Base-by-base conservation (phyloP, 495 filamentous ascomycete genomes). In the Hypoxylon fragiforme region DNA sequence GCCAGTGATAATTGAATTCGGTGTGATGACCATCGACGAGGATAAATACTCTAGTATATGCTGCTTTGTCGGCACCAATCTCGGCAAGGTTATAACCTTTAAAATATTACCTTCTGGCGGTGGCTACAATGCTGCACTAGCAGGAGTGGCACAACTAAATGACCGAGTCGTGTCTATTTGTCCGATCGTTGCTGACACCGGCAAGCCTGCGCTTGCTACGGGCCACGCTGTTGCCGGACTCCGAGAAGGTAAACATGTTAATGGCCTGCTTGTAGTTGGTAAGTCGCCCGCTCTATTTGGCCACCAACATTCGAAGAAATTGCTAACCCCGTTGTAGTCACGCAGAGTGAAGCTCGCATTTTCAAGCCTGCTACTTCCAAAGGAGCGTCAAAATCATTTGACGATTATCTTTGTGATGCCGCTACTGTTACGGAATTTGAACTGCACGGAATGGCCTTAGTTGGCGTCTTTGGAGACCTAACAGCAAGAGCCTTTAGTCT, bases 1-100 rank as follows among this genome's bases (percentile, higher is more conserved):
- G 84, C 83, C 84, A 21, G 89, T 85, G 5, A 74, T 71, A 31
- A 79, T 97, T 8, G 89, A 96, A 68, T 98, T 97, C 74, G 90
- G 89, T 50, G 89, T 97, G 21, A 86, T 98, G 84, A 94, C 87
- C 9, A 74, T 96, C 14, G 94, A 97, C 36, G 89, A 87, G 0
- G 92, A 97, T 70, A 86, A 89, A 54, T 98, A 95, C 63, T 96
- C 92, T 5, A 95, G 89, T 59, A 95, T 98, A 46, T 84, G 86
- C 38, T 87, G 92, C 58, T 96, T 97, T 62, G 87, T 94, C 3
- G 94, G 95, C 7, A 97, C 92, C 0, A 91, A 86, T 60, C 62
- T 83, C 28, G 94, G 94, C 15, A 86, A 86, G 50, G 72, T 97
- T 21, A 83, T 83, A 14, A 97, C 94, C 0, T 92, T 97, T 73